Evolutionary conservation across 257 asterid genomes (phyloP).

Genomic region (Nicotiana noctiflora): DNA sequence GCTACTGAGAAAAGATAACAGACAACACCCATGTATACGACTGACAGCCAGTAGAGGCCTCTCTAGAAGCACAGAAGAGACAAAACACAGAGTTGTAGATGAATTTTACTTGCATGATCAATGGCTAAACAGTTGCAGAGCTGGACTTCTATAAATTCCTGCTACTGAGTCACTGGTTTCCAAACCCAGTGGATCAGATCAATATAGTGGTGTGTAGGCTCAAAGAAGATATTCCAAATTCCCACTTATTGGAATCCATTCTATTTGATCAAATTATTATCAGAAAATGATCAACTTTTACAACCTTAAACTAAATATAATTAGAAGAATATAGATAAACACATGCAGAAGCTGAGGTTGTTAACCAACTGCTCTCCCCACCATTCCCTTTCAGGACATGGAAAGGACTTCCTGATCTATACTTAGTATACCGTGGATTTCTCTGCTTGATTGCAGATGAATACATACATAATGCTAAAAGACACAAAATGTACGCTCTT

Average conservation of each 20-base stretch:
- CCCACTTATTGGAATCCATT: not conserved
- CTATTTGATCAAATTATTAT: not conserved
- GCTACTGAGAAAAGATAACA: not conserved
- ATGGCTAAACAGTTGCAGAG: constrained; percentile 1
- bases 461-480: not conserved
- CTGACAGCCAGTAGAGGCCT: not conserved
- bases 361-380: not conserved
- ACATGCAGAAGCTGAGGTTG: not conserved
- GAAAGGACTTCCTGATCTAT: not conserved
- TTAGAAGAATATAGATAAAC: not conserved
- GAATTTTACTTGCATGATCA: not conserved
- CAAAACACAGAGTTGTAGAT: not conserved
- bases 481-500: not conserved
- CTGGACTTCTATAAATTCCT: not conserved
- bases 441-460: not conserved
- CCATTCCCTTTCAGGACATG: not conserved
- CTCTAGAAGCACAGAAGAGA: not conserved
- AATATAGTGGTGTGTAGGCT: not conserved
- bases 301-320: not conserved
- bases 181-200: not conserved
- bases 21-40: not conserved
- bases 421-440: not conserved
- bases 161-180: not conserved
- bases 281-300: not conserved
- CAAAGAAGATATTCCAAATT: not conserved